Evolutionary conservation across 441 rosid species (phyloP).

Genomic region (Erodium chrysanthum): DNA sequence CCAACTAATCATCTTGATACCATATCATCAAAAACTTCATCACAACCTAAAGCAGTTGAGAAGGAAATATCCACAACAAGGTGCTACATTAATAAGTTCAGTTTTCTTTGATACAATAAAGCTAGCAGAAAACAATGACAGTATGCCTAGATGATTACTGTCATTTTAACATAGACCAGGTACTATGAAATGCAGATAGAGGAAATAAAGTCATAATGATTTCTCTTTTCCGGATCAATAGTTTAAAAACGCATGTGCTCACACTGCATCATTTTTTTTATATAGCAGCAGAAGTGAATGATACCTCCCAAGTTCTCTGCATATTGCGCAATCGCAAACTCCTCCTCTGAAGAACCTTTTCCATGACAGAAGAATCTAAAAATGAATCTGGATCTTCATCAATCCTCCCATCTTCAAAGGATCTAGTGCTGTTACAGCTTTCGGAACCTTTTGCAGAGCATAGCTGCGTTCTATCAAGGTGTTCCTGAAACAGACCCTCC

Average conservation of each 20-base stretch:
- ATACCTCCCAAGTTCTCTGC: constrained; percentile 92
- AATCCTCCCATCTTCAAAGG: constrained; percentile 34
- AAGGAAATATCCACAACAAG: not conserved
- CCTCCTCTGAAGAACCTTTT: constrained; percentile 82
- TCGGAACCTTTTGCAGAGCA: constrained; percentile 35
- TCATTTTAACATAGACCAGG: not conserved
- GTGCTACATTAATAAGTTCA: not conserved
- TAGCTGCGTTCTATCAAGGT: constrained; percentile 65
- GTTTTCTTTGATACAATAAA: not conserved
- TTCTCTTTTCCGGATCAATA: not conserved
- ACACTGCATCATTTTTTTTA: not conserved
- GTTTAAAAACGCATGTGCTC: not conserved
- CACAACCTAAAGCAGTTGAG: not conserved
- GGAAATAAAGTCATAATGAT: not conserved
- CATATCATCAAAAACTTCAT: not conserved
- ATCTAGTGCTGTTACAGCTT: constrained; percentile 25
- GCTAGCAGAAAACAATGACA: constrained; percentile 3
- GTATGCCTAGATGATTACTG: not conserved
- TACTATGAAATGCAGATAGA: too few relatives aligned
- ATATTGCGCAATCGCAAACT: constrained; percentile 83
- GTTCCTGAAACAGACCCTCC: constrained; percentile 84
- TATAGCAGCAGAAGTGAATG: not conserved
- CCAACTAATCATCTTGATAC: not conserved
- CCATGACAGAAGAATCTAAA: constrained; percentile 84
- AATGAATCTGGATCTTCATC: constrained; percentile 48